phyloP scores from a whole-genome alignment of 345 rosid species.

The Ricinus communis region DNA sequence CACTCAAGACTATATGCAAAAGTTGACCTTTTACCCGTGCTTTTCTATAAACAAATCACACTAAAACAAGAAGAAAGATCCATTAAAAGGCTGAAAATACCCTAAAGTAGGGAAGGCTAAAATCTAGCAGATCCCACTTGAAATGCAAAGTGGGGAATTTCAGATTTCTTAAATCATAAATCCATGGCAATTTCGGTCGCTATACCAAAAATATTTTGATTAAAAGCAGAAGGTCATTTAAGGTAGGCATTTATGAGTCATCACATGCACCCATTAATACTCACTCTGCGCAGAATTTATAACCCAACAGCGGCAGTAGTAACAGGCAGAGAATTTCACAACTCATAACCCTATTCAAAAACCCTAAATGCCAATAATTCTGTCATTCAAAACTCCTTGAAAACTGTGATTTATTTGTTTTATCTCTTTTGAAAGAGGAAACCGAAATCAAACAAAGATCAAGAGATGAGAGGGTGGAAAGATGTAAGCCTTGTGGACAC shows the following conservation, averaged over 20 bases:
- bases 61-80: too few species aligned
- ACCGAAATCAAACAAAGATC: background rate
- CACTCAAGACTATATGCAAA: background rate
- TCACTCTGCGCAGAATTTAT: constrained; percentile 22
- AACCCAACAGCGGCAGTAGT: background rate
- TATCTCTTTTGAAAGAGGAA: background rate
- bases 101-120: background rate
- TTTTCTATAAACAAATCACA: too few species aligned
- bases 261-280: constrained; percentile 61
- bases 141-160: background rate
- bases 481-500: constrained; percentile 71
- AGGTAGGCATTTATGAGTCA: constrained; percentile 50
- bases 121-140: background rate
- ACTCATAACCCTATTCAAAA: constrained; percentile 18
- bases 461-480: constrained; percentile 49
- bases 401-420: background rate
- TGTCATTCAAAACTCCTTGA: background rate
- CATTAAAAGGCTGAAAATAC: background rate
- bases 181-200: constrained; percentile 10
- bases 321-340: constrained; percentile 11
- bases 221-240: background rate
- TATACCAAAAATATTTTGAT: constrained; percentile 6
- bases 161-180: background rate
- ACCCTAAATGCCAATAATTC: constrained; percentile 18
- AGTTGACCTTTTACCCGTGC: background rate